phyloP scores from a whole-genome alignment of 23 red algal genomes.

The Agarophyton chilense region DNA sequence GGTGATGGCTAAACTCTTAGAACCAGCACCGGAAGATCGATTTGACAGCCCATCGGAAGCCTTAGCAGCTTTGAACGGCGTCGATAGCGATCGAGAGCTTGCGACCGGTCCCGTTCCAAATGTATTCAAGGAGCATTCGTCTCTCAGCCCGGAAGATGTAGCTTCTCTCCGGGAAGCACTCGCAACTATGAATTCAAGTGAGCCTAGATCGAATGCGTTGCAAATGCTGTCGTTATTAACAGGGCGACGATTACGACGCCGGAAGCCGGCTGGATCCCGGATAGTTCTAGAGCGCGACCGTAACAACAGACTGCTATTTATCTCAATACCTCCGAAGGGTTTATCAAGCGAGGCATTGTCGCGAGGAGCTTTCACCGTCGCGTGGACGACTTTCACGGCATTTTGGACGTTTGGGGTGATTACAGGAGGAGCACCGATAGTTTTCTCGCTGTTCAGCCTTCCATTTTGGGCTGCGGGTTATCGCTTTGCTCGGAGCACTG shows the following conservation, averaged over 20 bases:
- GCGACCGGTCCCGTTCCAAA: neutral
- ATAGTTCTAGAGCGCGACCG: constrained; percentile 52
- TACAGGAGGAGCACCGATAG: constrained; percentile 60
- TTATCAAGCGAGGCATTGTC: constrained; percentile 47
- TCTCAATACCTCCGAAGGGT: constrained; percentile 53
- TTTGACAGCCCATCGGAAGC: constrained; percentile 42
- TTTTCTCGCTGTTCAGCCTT: constrained; percentile 65
- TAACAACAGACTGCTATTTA: constrained; percentile 21
- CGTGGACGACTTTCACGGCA: constrained; percentile 58
- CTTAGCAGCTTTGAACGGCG: constrained; percentile 41
- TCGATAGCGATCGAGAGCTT: neutral
- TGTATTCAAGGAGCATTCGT: neutral
- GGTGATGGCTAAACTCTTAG: constrained; percentile 66
- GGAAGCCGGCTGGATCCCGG: constrained; percentile 46
- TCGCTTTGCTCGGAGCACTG: constrained; percentile 42
- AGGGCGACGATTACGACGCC: neutral
- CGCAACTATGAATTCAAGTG: neutral
- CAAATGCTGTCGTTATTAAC: neutral
- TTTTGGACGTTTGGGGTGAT: constrained; percentile 67
- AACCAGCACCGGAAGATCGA: constrained; percentile 83
- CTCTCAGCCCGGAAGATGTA: constrained; percentile 20
- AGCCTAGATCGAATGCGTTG: neutral
- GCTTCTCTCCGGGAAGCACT: constrained; percentile 34
- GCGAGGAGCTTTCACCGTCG: constrained; percentile 50
- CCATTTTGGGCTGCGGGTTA: constrained; percentile 80